Evolutionary conservation across 2,329 filamentous ascomycete species (phyloP), one percentile per base, ranked within the genome.

Genomic region (Diaporthe citri): DNA sequence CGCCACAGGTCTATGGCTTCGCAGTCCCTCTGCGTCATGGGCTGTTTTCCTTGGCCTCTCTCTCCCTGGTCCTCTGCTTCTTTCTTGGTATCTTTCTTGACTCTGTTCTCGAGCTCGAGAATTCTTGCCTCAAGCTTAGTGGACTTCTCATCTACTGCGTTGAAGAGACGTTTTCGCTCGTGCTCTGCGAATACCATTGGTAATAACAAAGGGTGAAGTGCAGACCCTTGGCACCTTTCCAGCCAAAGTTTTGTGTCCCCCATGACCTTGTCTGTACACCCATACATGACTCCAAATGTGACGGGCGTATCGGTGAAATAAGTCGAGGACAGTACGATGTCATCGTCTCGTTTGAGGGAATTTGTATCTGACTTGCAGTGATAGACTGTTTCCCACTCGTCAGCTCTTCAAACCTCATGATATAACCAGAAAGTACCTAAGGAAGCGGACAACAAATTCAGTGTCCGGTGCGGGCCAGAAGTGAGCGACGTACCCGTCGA

Each of bases 361-460:
- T 25, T 20, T 0, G 77, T 79, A 31, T 80, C 77, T 31, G 78
- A 80, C 57, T 78, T 79, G 73, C 77, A 80, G 34, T 75, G 77
- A 56, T 79, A 80, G 1, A 79, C 78, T 80, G 43, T 57, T 75
- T n/a, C n/a, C n/a, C n/a, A n/a, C n/a, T n/a, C n/a, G n/a, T n/a
- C n/a, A n/a, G n/a, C n/a, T n/a, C n/a, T n/a, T n/a, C n/a, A n/a
- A n/a, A n/a, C n/a, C n/a, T n/a, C n/a, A n/a, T n/a, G n/a, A n/a
- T n/a, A n/a, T n/a, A n/a, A n/a, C n/a, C n/a, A n/a, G n/a, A n/a
- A n/a, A n/a, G n/a, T n/a, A n/a, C n/a, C n/a, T n/a, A n/a, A n/a
- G n/a, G n/a, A n/a, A n/a, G n/a, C n/a, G n/a, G n/a, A n/a, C n/a
- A n/a, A n/a, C n/a, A n/a, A n/a, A n/a, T n/a, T n/a, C n/a, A n/a